These are phyloP conservation scores for Plasmodium cynomolgi DNA, from an alignment of 169 alveolate genomes.

Conservation along the genomic window DNA sequence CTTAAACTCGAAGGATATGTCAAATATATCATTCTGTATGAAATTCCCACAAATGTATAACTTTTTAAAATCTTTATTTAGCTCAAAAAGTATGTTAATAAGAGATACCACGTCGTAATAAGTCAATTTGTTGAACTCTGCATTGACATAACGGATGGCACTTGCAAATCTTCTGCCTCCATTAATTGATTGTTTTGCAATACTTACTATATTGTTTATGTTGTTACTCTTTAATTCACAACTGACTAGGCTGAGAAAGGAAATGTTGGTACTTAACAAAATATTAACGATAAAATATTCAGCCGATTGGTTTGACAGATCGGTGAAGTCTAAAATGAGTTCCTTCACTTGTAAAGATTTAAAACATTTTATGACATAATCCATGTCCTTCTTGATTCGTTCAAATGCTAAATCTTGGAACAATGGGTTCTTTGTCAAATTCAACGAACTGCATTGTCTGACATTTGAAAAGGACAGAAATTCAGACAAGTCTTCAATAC, in stretches of 20 bases:
- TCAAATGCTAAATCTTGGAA: conserved; percentile 13
- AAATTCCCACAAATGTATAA: conserved; percentile 56
- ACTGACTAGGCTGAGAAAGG: conserved; percentile 28
- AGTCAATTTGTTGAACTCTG: conserved; percentile 46
- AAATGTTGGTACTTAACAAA: conserved; percentile 16
- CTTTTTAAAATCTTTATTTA: conserved; percentile 40
- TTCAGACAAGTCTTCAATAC: conserved; percentile 16
- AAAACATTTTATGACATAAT: conserved; percentile 5
- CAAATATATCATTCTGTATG: conserved; percentile 60
- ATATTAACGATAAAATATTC: conserved; percentile 51
- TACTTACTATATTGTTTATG: conserved; percentile 8
- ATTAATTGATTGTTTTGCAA: neutral
- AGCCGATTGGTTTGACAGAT: conserved; percentile 14
- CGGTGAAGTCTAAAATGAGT: conserved; percentile 45
- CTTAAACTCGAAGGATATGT: conserved; percentile 49
- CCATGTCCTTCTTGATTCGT: conserved; percentile 21
- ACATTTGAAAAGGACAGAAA: conserved; percentile 35
- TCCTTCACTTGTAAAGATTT: conserved; percentile 32
- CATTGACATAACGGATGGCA: conserved; percentile 42
- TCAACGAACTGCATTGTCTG: conserved; percentile 15
- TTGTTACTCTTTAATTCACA: conserved; percentile 10
- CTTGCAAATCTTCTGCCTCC: neutral
- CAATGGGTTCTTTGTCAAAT: conserved; percentile 37
- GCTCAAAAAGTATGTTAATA: neutral
- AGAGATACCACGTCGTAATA: conserved; percentile 37